Evolutionary conservation across 805 yeast species (phyloP), one percentile per base, ranked within the genome.

Genomic region (Candida manassasensis): DNA sequence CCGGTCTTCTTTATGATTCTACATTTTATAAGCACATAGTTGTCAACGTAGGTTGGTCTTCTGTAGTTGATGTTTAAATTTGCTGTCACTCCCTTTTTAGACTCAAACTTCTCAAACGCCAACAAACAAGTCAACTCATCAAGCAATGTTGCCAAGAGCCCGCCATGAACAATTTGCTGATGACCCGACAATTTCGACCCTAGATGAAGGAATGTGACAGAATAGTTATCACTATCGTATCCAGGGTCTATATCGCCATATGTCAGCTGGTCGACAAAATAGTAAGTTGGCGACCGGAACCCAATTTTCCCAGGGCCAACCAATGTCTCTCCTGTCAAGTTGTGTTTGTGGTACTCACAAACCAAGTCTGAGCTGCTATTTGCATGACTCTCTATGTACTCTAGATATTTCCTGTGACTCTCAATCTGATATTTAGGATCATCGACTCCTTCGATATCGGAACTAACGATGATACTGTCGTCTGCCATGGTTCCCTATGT

Each of bases 81-180:
- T 10, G 72, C 72, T 10, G 72, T 67, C 13, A 67, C 70, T 1
- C 69, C 72, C 39, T 55, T 57, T 35, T 55, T 57, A 17, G 68
- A 59, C 24, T 56, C 50, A 37, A 59, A 56, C 43, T 64, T 67
- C 38, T 63, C 62, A 40, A 67, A 66, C 9, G 70, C 72, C 19
- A 67, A 47, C 10, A 70, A 43, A 37, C 72, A 67, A 3, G 71
- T 63, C 29, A 64, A 47, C 40, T 67, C 71, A 43, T 67, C 71
- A 38, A 67, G 48, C 19, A 65, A 46, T 1, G 71, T 67, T 21
- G 72, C 71, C 17, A 66, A 44, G 29, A 66, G 48, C 2, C 72
- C 71, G 2, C 71, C 72, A 41, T 66, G 71, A n/a, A 66, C 59
- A 10, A 66, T 63, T 3, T 57, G 59, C 4, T 55, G 47, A 43